phyloP scores from a whole-genome alignment of 768 basidiomycete species.

The Trametes cinnabarina region DNA sequence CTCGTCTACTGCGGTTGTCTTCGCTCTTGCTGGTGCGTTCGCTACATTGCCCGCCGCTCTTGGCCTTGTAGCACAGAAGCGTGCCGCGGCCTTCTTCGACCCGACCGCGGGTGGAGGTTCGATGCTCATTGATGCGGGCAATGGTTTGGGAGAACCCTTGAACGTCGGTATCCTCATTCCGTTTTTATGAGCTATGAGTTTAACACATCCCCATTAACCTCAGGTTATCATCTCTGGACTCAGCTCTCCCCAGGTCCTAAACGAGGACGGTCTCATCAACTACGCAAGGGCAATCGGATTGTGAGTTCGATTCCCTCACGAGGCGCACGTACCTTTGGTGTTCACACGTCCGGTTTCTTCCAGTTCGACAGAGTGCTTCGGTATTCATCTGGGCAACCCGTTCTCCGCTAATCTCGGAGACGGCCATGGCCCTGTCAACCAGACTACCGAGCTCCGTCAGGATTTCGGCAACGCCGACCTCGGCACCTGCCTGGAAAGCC shows the following conservation, averaged over 20 bases:
- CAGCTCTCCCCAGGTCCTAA: slow-evolving; percentile 57
- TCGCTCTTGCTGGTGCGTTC: slow-evolving; percentile 14
- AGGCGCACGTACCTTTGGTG: neutral
- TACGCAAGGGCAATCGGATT: slow-evolving; percentile 63
- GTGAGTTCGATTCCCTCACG: slow-evolving; percentile 35
- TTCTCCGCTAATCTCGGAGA: slow-evolving; percentile 50
- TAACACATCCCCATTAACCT: neutral
- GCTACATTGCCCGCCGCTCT: slow-evolving; percentile 1
- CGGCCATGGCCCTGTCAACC: slow-evolving; percentile 44
- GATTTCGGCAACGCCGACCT: slow-evolving; percentile 35
- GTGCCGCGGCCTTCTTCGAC: slow-evolving; percentile 31
- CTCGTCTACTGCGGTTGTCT: slow-evolving; percentile 7
- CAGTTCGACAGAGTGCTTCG: slow-evolving; percentile 44
- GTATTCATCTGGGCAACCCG: slow-evolving; percentile 35
- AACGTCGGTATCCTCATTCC: slow-evolving; percentile 33
- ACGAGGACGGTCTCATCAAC: slow-evolving; percentile 53
- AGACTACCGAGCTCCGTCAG: slow-evolving; percentile 44
- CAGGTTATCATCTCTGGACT: slow-evolving; percentile 64
- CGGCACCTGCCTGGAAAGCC: slow-evolving; percentile 48
- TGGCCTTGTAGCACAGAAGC: neutral
- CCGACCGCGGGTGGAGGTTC: slow-evolving; percentile 42
- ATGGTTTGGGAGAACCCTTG: slow-evolving; percentile 43
- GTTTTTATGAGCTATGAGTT: neutral
- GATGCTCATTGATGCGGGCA: slow-evolving; percentile 38
- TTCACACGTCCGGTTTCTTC: slow-evolving; percentile 30